Base-by-base conservation (phyloP, 108 stramenopile species). In the Halocafeteria seosinensis region DNA sequence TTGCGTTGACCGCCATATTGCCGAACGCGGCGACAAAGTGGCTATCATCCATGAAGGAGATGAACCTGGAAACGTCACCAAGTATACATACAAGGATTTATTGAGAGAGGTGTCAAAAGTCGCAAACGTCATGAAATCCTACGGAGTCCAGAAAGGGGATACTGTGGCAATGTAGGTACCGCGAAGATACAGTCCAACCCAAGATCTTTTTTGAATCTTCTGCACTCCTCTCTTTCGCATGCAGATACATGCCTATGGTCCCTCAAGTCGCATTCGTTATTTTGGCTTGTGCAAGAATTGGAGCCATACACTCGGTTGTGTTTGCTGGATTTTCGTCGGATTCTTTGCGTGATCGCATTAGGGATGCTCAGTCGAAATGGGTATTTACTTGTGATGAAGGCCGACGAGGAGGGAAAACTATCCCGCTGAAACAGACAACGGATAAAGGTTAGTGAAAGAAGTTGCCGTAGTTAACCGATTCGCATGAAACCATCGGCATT, bases 181-280 rank as follows among this genome's bases (percentile, higher is more conserved):
- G n/a, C n/a, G n/a, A n/a, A n/a, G n/a, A n/a, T n/a, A n/a, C n/a
- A n/a, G n/a, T n/a, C n/a, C n/a, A n/a, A n/a, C n/a, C n/a, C n/a
- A n/a, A n/a, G n/a, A n/a, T n/a, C n/a, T n/a, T n/a, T n/a, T n/a
- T n/a, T n/a, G n/a, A n/a, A n/a, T n/a, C n/a, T n/a, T n/a, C n/a
- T n/a, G n/a, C n/a, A n/a, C n/a, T n/a, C n/a, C n/a, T n/a, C n/a
- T n/a, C n/a, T n/a, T n/a, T n/a, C n/a, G n/a, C n/a, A n/a, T n/a
- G n/a, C n/a, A n/a, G n/a, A n/a, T n/a, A n/a, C n/a, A 88, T 95
- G 93, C 96, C 96, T 59, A 98, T 98, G 96, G 87, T 95, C 27
- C 91, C 92, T 9, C 90, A 98, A 65, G 70, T 87, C 36, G 84
- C 87, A 63, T 86, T 94, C 76, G 88, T 88, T 58, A 93, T 98